Evolutionary conservation across 768 basidiomycete genomes (phyloP).

Genomic region (Sporobolomyces phaffii): DNA sequence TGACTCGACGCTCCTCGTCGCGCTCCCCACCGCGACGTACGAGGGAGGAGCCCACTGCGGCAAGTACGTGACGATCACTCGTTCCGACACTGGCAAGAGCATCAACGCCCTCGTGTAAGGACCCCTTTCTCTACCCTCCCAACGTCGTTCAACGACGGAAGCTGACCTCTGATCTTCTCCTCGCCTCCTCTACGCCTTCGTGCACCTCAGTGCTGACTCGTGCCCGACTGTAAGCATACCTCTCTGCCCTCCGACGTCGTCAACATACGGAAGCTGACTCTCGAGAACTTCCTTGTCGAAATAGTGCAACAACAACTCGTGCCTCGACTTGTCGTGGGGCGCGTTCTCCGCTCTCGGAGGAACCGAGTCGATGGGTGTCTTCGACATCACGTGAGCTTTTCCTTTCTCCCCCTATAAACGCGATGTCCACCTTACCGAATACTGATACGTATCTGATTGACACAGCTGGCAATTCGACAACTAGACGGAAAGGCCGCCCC

Average conservation of each 20-base stretch:
- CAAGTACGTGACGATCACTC: constrained; percentile 29
- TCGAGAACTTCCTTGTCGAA: no score
- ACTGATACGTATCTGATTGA: background rate
- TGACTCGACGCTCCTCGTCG: constrained; percentile 21
- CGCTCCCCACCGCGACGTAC: constrained; percentile 35
- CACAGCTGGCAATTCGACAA: background rate
- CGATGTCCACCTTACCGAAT: background rate
- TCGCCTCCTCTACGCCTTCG: no score
- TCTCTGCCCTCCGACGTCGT: no score
- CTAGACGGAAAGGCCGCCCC: background rate
- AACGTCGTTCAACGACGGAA: background rate
- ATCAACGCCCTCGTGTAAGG: constrained; percentile 30
- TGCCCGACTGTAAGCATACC: constrained; percentile 14
- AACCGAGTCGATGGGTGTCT: constrained; percentile 22
- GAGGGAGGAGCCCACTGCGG: constrained; percentile 38
- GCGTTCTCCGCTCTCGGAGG: constrained; percentile 23
- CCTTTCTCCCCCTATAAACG: background rate
- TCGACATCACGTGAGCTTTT: constrained; percentile 12
- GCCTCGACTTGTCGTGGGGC: constrained; percentile 31
- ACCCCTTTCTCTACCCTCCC: background rate
- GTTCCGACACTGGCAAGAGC: constrained; percentile 24
- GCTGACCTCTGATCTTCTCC: background rate
- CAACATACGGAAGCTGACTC: no score
- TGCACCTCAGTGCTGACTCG: constrained; percentile 10
- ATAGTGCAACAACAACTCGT: constrained; percentile 20